phyloP scores from a whole-genome alignment of 1,284 basidiomycete genomes.

The Rhizopogon hawkerae region DNA sequence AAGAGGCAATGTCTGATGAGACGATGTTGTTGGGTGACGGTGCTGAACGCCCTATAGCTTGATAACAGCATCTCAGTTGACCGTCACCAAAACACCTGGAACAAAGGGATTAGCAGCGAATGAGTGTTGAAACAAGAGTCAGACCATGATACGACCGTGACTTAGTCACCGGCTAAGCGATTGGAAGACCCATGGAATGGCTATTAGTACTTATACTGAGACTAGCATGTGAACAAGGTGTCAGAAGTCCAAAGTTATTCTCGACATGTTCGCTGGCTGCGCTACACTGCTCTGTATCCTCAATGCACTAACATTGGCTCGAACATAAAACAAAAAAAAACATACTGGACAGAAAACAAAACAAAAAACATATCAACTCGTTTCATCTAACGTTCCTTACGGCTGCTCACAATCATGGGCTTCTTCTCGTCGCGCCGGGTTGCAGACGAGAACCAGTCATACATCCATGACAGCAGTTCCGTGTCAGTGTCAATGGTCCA shows the following conservation, averaged over 20 bases:
- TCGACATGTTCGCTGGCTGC: constrained; percentile 5
- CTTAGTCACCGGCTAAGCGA: neutral
- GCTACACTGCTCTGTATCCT: constrained; percentile 18
- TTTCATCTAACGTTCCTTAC: constrained; percentile 4
- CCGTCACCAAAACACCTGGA: neutral
- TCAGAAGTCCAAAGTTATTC: constrained; percentile 16
- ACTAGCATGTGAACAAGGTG: constrained; percentile 14
- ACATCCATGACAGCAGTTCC: constrained; percentile 33
- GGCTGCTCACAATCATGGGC: constrained; percentile 33
- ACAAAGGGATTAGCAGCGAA: neutral
- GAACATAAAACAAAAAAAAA: constrained; percentile 1
- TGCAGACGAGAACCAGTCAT: constrained; percentile 30
- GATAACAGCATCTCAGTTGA: neutral
- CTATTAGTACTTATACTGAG: constrained; percentile 9
- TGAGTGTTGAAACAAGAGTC: neutral
- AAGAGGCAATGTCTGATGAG: neutral
- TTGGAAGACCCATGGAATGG: no score
- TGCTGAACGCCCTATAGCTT: neutral
- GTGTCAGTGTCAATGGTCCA: constrained; percentile 35
- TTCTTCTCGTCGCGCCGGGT: constrained; percentile 46
- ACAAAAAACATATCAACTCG: constrained; percentile 1
- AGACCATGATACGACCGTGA: neutral
- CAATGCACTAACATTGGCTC: constrained; percentile 14
- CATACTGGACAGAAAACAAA: neutral
- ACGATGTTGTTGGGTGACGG: neutral